Conservation (phyloP, 2,329 filamentous ascomycete species). For the Pseudogymnoascus sp. region DNA sequence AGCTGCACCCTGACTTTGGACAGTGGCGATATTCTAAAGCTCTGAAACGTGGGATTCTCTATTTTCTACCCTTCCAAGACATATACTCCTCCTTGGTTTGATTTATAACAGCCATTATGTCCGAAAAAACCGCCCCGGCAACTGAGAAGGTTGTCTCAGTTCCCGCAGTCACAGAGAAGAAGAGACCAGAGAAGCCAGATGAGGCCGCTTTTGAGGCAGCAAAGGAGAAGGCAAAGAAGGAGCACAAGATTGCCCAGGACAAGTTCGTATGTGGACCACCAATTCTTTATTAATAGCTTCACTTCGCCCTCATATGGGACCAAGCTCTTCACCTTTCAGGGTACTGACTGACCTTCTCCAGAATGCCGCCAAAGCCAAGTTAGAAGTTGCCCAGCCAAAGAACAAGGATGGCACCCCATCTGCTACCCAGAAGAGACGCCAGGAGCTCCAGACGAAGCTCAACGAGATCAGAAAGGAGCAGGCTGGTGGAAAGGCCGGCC, state of each 20-base stretch:
- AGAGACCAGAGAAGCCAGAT: conserved; percentile 78
- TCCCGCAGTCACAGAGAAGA: conserved; percentile 29
- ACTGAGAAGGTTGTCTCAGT: conserved; percentile 2
- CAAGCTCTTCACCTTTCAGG: conserved; percentile 7
- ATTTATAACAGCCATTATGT: background rate
- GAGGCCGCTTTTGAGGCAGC: conserved; percentile 74
- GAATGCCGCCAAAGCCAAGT: conserved; percentile 81
- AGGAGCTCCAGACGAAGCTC: conserved; percentile 75
- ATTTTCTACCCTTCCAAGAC: background rate
- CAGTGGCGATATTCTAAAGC: background rate
- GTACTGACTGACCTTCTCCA: conserved; percentile 33
- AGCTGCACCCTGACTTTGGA: conserved; percentile 6
- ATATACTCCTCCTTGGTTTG: background rate
- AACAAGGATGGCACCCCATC: conserved; percentile 57
- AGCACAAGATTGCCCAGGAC: conserved; percentile 69
- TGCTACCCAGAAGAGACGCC: conserved; percentile 71
- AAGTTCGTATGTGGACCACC: conserved; percentile 46
- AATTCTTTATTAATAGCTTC: background rate
- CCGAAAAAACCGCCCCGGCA: conserved; percentile 2
- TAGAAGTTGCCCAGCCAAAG: conserved; percentile 73
- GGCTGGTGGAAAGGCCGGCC: conserved; percentile 75
- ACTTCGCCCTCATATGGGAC: background rate
- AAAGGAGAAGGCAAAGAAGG: conserved; percentile 77
- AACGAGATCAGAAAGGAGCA: conserved; percentile 82
- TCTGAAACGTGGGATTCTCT: conserved; percentile 1